phyloP scores from a whole-genome alignment of 2,329 filamentous ascomycete genomes.

The Colletotrichum chlorophyti region DNA sequence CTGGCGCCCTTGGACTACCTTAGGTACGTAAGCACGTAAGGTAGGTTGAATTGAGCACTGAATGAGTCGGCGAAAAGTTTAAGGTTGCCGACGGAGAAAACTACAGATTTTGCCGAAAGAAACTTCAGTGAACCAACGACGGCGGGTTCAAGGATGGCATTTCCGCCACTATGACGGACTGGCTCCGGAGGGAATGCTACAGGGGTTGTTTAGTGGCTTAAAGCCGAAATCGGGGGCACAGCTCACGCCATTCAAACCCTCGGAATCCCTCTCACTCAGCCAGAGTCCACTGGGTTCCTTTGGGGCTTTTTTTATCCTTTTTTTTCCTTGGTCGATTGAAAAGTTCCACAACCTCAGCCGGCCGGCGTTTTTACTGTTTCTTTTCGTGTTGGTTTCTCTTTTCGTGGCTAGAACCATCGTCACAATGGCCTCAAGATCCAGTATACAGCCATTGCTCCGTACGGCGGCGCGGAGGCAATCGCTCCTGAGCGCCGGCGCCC shows the following conservation, averaged over 20 bases:
- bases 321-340: background rate
- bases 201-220: conserved; percentile 8
- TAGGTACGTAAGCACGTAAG: too few relatives aligned
- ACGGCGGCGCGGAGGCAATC: conserved; percentile 29
- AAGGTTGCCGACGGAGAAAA: conserved; percentile 18
- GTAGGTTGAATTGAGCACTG: too few relatives aligned
- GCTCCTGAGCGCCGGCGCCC: conserved; percentile 17
- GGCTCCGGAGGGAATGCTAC: background rate
- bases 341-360: background rate
- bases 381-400: background rate
- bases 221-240: conserved; percentile 23
- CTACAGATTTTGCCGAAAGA: conserved; percentile 3
- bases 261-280: background rate
- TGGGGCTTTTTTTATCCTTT: conserved; percentile 7
- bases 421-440: conserved; percentile 30
- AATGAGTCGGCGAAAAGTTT: background rate
- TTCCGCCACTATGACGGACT: conserved; percentile 5
- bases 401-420: background rate
- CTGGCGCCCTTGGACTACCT: too few relatives aligned
- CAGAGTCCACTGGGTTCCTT: too few relatives aligned
- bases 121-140: too few relatives aligned
- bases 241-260: background rate
- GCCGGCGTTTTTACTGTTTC: background rate
- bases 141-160: conserved; percentile 2
- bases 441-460: conserved; percentile 29